Evolutionary conservation across 495 filamentous ascomycete genomes (phyloP), one percentile per base, ranked within the genome.

Genomic region (Oidiodendron maius): DNA sequence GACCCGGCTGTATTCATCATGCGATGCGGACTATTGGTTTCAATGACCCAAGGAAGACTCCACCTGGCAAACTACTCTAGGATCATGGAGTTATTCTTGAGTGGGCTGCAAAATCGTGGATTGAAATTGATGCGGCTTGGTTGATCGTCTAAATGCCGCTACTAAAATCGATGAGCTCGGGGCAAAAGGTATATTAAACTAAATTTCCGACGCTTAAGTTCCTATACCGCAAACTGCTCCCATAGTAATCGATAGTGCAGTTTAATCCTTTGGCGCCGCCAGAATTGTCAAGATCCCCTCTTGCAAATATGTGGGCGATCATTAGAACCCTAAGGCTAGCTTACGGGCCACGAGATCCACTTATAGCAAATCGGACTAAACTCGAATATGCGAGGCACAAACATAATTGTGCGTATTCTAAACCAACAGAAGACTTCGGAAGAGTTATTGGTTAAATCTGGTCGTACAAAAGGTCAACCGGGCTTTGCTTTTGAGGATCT

Each of bases 271-370:
- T 56, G 90, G 90, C 36, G 90, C 82, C 34, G 86, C 84, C 1
- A 90, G 90, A 62, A 81, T 96, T 87, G 81, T 58, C 90, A 95
- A 68, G 90, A 96, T 68, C 90, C 1, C 90, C 90, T 18, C 71
- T 96, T 45, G 89, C 90, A 22, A 80, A 78, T 56, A 79, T 91
- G 80, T 95, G 90, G 90, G 86, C 90, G 18, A 66, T 78, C 44
- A 85, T 88, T 56, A 73, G 90, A 24, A 96, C 90, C 1, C 62
- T 96, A 55, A 73, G 87, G 44, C 79, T 96, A 60, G 90, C 87
- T 3, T 90, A 96, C 67, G 91, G 90, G 4, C 90, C 90, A 95
- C 66, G 91, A 96, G 76, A 89, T 94, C 32, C 90, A 96, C 67
- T 65, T 96, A 63, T 85, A 94, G 69, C 90, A 96, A 64, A 72